phyloP scores from a whole-genome alignment of 495 filamentous ascomycete genomes.

The Rusavskia elegans region DNA sequence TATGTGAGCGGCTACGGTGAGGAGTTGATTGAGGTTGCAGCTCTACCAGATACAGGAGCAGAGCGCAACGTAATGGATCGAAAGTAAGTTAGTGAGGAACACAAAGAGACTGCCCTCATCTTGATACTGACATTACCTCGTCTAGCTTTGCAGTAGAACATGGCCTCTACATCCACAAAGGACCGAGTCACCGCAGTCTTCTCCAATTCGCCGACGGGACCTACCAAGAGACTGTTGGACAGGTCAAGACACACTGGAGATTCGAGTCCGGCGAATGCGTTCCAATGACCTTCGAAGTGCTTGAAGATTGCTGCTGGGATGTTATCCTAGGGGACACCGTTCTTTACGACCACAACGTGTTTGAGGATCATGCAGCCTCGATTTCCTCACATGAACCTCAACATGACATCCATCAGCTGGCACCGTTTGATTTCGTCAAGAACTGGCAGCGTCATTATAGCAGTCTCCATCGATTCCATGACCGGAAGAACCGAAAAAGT shows the following conservation, averaged over 20 bases:
- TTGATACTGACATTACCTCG: too few relatives aligned
- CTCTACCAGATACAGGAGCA: slow-evolving; percentile 6
- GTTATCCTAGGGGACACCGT: slow-evolving; percentile 8
- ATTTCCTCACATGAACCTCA: neutral
- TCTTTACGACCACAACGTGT: slow-evolving; percentile 1
- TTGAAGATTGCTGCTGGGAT: slow-evolving; percentile 6
- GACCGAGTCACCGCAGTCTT: neutral
- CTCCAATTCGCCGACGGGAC: slow-evolving; percentile 9
- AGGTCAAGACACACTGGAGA: slow-evolving; percentile 6
- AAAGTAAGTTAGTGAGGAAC: neutral
- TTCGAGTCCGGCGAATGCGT: slow-evolving; percentile 2
- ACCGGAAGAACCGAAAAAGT: neutral
- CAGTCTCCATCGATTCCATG: neutral
- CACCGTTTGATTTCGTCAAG: slow-evolving; percentile 2
- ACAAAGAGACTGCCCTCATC: neutral
- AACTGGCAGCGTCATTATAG: neutral
- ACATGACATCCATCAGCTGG: neutral
- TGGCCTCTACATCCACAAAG: too few relatives aligned
- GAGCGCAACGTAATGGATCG: slow-evolving; percentile 7
- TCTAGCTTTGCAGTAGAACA: too few relatives aligned
- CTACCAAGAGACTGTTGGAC: neutral
- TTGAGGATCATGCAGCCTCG: neutral
- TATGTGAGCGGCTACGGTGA: neutral
- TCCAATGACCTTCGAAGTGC: slow-evolving; percentile 6
- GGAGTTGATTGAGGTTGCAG: neutral